These are phyloP conservation scores for Ophiocytium majus DNA, from an alignment of 352 stramenopile genomes.

Conservation along the genomic window DNA sequence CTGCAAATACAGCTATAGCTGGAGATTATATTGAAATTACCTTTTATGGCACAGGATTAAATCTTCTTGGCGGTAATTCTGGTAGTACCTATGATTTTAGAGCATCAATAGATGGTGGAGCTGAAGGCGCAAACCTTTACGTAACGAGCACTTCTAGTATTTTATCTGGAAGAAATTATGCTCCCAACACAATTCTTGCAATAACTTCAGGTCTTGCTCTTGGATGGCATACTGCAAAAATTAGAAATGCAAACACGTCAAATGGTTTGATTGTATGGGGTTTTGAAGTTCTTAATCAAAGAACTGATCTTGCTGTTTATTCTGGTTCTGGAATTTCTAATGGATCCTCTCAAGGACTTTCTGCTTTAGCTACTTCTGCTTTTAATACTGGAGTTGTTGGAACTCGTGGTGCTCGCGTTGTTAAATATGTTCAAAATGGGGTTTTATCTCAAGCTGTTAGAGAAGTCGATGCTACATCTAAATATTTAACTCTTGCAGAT, in stretches of 20 bases:
- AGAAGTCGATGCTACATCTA: background rate
- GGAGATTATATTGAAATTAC: background rate
- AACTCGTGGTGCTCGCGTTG: conserved; percentile 5
- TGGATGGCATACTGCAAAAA: conserved; percentile 11
- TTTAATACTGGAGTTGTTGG: conserved; percentile 14
- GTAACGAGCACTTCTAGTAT: background rate
- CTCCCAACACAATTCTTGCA: background rate
- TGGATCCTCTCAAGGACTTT: background rate
- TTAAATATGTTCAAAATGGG: conserved; percentile 17
- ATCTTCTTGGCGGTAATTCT: background rate
- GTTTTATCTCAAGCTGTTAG: conserved; percentile 2
- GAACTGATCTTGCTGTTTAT: background rate
- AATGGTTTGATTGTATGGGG: background rate
- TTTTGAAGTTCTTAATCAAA: conserved; percentile 15
- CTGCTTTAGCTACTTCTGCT: background rate
- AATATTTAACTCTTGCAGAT: background rate
- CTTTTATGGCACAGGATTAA: conserved; percentile 12
- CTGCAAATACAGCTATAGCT: no score
- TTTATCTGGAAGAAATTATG: background rate
- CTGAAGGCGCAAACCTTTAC: background rate
- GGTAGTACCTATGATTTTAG: background rate
- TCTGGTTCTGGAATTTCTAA: conserved; percentile 5
- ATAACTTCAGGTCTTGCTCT: background rate
- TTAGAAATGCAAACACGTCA: background rate
- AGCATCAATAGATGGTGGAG: conserved; percentile 2